Evolutionary conservation across 1,284 basidiomycete species (phyloP).

Genomic region (Sphagnurus paluster): DNA sequence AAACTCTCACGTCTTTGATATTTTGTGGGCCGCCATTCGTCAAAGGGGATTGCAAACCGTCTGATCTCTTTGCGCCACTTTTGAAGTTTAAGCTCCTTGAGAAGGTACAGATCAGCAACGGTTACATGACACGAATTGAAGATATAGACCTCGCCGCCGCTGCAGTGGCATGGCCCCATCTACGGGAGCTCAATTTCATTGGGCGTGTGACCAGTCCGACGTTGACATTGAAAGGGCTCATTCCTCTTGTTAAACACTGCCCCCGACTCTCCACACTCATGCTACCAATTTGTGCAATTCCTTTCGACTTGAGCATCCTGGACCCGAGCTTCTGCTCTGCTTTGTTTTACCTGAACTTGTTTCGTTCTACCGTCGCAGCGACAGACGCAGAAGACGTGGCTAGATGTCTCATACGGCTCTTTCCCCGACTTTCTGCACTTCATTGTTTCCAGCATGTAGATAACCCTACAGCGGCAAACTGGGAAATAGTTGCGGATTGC

Average conservation of each 20-base stretch:
- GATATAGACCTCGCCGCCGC: neutral
- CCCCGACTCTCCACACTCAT: neutral
- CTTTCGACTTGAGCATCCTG: neutral
- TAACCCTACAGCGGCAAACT: no score
- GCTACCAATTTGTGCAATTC: neutral
- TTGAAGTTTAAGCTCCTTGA: neutral
- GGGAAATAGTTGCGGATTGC: no score
- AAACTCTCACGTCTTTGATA: no score
- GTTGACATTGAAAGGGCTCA: neutral
- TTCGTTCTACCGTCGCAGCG: no score
- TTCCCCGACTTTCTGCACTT: no score
- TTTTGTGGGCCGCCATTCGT: no score
- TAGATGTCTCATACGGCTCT: no score
- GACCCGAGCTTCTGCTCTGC: neutral
- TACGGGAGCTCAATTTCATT: neutral
- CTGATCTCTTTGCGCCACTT: no score
- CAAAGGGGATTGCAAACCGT: no score
- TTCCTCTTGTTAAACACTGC: slow-evolving; percentile 1
- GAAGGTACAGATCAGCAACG: neutral
- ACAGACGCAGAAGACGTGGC: no score
- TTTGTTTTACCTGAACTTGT: no score
- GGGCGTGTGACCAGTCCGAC: neutral
- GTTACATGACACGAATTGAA: neutral
- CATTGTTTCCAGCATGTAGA: no score
- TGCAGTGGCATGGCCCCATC: slow-evolving; percentile 1